A percentile compares a stretch with the other conserved stretches of the same genome.
phyloP scores from a whole-genome alignment of 2,329 filamentous ascomycete genomes.

The Colletotrichum cordylinicola region DNA sequence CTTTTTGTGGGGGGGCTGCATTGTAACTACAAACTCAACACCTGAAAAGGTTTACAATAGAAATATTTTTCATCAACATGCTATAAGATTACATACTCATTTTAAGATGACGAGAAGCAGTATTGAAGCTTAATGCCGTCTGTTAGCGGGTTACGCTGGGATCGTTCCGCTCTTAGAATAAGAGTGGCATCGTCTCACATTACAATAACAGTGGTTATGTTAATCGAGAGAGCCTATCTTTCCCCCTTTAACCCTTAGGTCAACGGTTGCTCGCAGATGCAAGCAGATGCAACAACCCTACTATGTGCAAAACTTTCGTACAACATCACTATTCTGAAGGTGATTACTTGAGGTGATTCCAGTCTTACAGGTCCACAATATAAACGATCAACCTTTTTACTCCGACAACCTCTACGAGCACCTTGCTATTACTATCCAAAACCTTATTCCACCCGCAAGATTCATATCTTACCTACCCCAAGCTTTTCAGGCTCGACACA shows the following conservation, averaged over 20 bases:
- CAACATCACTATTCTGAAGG: not conserved
- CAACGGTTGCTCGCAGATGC: not conserved
- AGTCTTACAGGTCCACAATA: not conserved
- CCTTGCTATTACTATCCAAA: not conserved
- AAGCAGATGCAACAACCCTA: not conserved
- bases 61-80: no score
- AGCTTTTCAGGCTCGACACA: not conserved
- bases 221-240: not conserved
- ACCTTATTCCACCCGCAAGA: not conserved
- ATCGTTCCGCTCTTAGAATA: not conserved
- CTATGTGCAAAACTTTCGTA: not conserved
- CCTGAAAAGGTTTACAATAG: no score
- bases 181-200: not conserved
- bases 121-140: not conserved
- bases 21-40: no score
- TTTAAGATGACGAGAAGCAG: no score
- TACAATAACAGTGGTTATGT: not conserved
- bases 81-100: no score
- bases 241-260: no score
- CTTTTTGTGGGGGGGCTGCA: no score
- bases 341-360: not conserved
- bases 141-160: accelerated
- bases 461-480: not conserved
- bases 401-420: not conserved
- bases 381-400: not conserved